These are phyloP conservation scores for Debaryomyces castellii DNA, from an alignment of 805 yeast species.

Conservation along the genomic window DNA sequence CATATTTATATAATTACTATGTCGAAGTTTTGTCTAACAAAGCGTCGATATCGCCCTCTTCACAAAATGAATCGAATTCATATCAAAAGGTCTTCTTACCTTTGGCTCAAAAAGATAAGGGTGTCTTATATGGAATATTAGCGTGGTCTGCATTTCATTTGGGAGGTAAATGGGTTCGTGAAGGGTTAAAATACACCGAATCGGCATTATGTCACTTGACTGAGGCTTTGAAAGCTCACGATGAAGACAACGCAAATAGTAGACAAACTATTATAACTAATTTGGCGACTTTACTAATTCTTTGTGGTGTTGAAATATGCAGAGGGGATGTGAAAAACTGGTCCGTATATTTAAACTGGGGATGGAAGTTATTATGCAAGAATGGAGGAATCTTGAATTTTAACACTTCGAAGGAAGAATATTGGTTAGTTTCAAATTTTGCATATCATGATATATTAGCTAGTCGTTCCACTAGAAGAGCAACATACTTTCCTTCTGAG, in stretches of 20 bases:
- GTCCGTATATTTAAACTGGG: slow-evolving; percentile 65
- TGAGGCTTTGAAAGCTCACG: slow-evolving; percentile 15
- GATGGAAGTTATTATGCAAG: slow-evolving; percentile 57
- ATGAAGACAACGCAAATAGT: slow-evolving; percentile 12
- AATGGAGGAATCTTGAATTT: slow-evolving; percentile 63
- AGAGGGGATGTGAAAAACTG: slow-evolving; percentile 78
- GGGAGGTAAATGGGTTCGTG: slow-evolving; percentile 44
- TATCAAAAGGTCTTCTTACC: slow-evolving; percentile 55
- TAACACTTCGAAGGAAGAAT: slow-evolving; percentile 55
- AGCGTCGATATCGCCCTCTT: slow-evolving; percentile 47
- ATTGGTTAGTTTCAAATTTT: slow-evolving; percentile 74
- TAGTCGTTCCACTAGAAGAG: slow-evolving; percentile 56
- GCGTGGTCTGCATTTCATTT: slow-evolving; percentile 59
- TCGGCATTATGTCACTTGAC: slow-evolving; percentile 46
- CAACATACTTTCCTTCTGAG: slow-evolving; percentile 61
- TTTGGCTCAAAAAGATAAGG: slow-evolving; percentile 50
- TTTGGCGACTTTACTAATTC: slow-evolving; percentile 63
- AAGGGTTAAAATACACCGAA: slow-evolving; percentile 49
- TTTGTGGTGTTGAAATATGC: slow-evolving; percentile 81
- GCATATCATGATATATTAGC: slow-evolving; percentile 80
- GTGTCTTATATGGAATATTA: slow-evolving; percentile 50
- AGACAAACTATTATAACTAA: slow-evolving; percentile 41
- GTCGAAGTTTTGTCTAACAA: slow-evolving; percentile 42
- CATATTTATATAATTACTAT: slow-evolving; percentile 48
- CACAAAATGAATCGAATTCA: slow-evolving; percentile 46